These are phyloP conservation scores for Triticum timopheevii DNA, from an alignment of 176 grass and related monocot genomes.

Conservation along the genomic window DNA sequence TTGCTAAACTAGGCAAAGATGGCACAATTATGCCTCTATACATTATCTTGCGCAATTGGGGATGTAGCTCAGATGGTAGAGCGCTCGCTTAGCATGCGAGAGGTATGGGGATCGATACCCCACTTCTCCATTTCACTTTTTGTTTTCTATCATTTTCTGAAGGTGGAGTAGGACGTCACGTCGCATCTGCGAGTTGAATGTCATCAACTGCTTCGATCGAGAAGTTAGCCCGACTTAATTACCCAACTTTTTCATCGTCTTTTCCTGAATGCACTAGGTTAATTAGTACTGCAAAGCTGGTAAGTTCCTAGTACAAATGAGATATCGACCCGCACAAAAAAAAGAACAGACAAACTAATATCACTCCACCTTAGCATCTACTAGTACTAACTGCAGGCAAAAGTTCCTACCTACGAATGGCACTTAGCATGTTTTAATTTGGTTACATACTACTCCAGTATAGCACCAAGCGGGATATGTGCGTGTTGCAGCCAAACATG, in stretches of 20 bases:
- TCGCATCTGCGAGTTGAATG: too few species aligned
- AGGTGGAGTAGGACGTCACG: too few species aligned
- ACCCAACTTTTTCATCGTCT: neutral
- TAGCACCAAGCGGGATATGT: neutral
- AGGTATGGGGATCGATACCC: constrained; percentile 91
- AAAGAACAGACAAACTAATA: too few species aligned
- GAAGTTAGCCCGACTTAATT: neutral
- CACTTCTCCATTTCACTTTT: constrained; percentile 54
- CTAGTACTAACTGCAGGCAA: neutral
- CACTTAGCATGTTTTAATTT: too few species aligned
- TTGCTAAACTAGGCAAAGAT: neutral
- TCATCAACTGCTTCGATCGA: neutral
- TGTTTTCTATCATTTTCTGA: neutral
- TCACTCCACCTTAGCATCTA: neutral
- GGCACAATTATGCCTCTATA: fast-evolving
- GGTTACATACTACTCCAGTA: too few species aligned
- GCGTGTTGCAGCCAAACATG: neutral
- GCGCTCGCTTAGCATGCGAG: constrained; percentile 95
- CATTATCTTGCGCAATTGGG: neutral
- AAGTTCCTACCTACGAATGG: neutral
- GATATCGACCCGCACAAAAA: neutral
- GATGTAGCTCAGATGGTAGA: constrained; percentile 99
- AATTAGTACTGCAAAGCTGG: too few species aligned
- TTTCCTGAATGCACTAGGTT: neutral
- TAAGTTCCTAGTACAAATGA: neutral